phyloP scores from a whole-genome alignment of 2,329 filamentous ascomycete genomes.

The Clonostachys chloroleuca region DNA sequence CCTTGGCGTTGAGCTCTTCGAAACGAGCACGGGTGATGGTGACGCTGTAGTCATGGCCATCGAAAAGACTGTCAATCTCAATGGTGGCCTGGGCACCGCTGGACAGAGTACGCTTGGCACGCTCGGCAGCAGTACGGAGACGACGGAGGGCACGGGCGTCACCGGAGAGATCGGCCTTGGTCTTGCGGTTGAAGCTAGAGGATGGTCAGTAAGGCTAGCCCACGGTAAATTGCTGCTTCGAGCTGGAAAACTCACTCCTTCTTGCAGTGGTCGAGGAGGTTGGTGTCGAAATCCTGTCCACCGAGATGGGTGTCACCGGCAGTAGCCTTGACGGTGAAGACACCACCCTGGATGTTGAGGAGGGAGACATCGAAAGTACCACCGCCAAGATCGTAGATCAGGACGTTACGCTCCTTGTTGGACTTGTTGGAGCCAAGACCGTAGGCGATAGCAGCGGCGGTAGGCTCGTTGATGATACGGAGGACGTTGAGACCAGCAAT shows the following conservation, averaged over 20 bases:
- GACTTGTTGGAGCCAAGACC: constrained; percentile 94
- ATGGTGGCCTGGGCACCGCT: constrained; percentile 96
- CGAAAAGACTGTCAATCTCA: constrained; percentile 98
- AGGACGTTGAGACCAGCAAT: constrained; percentile 97
- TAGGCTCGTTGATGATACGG: constrained; percentile 99
- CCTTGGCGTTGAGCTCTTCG: constrained; percentile 96
- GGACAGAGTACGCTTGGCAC: constrained; percentile 98
- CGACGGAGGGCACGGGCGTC: constrained; percentile 92
- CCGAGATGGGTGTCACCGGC: constrained; percentile 96
- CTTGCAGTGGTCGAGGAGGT: constrained; percentile 93
- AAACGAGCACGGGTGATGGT: constrained; percentile 98
- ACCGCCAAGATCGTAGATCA: constrained; percentile 99
- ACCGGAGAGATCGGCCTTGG: constrained; percentile 69
- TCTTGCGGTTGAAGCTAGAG: constrained; percentile 49
- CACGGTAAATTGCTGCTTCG: constrained; percentile 70
- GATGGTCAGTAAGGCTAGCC: constrained; percentile 49
- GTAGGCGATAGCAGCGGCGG: constrained; percentile 96
- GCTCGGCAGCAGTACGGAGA: constrained; percentile 96
- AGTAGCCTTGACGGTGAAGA: constrained; percentile 98
- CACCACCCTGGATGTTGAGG: constrained; percentile 97
- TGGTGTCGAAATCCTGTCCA: constrained; percentile 95
- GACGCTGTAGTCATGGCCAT: constrained; percentile 95
- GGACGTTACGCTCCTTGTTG: constrained; percentile 96
- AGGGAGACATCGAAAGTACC: constrained; percentile 99
- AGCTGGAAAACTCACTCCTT: constrained; percentile 57